Base-by-base conservation (phyloP, 129 eudicot species). In the Glebionis coronaria region DNA sequence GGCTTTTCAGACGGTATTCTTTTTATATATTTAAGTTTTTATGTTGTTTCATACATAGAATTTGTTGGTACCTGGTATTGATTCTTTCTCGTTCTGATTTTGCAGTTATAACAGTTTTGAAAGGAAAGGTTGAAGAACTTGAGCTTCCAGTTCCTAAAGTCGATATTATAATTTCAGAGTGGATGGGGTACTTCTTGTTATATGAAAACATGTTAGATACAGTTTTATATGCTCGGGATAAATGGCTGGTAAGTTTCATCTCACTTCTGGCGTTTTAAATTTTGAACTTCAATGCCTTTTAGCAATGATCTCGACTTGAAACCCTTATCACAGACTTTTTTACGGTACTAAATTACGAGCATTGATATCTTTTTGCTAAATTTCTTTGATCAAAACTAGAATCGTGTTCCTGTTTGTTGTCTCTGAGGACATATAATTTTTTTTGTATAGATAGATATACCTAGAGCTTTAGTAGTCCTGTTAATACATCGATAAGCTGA, bases 151-250 rank as follows among this genome's bases (percentile, higher is more conserved):
- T 92, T 61, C 56, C 84, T 20, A 81, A 86, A 76, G 96, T 88
- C 67, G 98, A 93, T 84, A 68, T 93, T 13, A 93, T 93, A 12
- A 80, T 93, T 40, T 93, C 98, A 58, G 98, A 93, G 69, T 93
- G 98, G 98, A 93, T 93, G 98, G 98, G 98, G n/a, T 93, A 93
- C 71, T 92, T 93, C 75, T 75, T 93, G 65, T 75, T 92, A 40
- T 92, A 88, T 61, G 98, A 93, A 62, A 93, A 93, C 78, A 93
- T 93, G 98, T 80, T 93, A 67, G 73, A 88, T 79, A 86, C 96
- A 5, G 96, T 88, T 42, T 83, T 92, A 14, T 92, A 88, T 74
- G 98, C 98, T 76, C 96, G 98, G 60, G 91, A 92, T 70, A 92
- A 88, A 68, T 92, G 98, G 98, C 88, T 92, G 15, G 98, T 92